Evolutionary conservation across 2,329 filamentous ascomycete genomes (phyloP), one percentile per base, ranked within the genome.

Genomic region (Sarocladium brachiariae): DNA sequence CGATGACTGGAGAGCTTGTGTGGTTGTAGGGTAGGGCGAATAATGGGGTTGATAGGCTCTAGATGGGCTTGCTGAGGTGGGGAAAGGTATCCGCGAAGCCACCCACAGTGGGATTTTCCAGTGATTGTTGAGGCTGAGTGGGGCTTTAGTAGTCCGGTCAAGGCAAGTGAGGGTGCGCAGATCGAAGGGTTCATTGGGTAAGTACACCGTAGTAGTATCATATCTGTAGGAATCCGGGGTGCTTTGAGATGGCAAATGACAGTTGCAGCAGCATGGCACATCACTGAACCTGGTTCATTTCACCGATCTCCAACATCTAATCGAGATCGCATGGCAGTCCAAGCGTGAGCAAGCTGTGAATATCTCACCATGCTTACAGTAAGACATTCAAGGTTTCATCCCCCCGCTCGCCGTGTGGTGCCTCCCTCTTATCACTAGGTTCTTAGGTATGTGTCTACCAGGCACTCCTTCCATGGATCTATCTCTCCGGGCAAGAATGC

Each of bases 341-440:
- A n/a, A n/a, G n/a, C n/a, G n/a, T 37, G 8, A 39, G 6, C 37
- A 11, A 23, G n/a, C 37, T 39, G 14, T 23, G 37, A 23, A 39
- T 43, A 27, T 43, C 39, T 25, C 11, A 43, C 21, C 39, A 43
- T 11, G 14, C 39, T 43, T n/a, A 10, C 4, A 7, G 21, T 27
- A 43, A 43, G 39, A 43, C 39, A 27, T 25, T 43, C 39, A 43
- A 43, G 39, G 39, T 43, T 43, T 43, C 23, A 43, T n/a, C 8
- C 39, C 39, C 39, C 39, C 39, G 23, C 39, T 23, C 39, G 16
- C 10, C 7, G 21, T n/a, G 11, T 25, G 39, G 39, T 43, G n/a
- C 39, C 39, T 43, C 7, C 23, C 14, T 43, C 39, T 11, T 30
- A 30, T 30, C 27, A 30, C n/a, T n/a, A n/a, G n/a, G n/a, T n/a